Conservation (phyloP, 1,284 basidiomycete genomes). For the Meripilus lineatus region DNA sequence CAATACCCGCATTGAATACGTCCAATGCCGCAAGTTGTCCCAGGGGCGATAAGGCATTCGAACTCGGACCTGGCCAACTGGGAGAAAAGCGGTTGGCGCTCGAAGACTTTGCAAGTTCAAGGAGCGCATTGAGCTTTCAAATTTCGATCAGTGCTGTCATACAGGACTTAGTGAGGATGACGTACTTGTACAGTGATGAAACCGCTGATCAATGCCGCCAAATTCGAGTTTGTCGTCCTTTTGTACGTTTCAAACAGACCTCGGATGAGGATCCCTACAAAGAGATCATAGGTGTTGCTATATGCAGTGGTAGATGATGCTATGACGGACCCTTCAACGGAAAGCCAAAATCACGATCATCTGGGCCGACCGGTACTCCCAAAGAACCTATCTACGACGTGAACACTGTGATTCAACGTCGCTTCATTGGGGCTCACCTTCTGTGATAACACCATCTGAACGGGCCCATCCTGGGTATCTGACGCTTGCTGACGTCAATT, state of each 20-base stretch:
- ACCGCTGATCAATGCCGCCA: neutral
- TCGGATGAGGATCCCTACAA: neutral
- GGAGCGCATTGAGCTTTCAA: neutral
- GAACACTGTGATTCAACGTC: neutral
- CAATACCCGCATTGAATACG: neutral
- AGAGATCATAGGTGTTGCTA: neutral
- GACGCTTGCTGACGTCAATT: neutral
- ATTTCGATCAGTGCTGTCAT: neutral
- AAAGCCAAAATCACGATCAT: neutral
- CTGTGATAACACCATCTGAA: neutral
- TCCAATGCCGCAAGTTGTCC: too few species aligned
- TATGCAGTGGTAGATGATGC: neutral
- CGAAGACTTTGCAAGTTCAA: neutral
- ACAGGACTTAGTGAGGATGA: too few species aligned
- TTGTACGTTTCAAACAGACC: neutral
- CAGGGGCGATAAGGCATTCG: neutral
- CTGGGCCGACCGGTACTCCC: neutral
- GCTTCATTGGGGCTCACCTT: neutral
- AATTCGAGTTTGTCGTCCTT: neutral
- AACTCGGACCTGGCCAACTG: neutral
- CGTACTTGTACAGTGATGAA: conserved; percentile 1
- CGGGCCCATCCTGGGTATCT: neutral
- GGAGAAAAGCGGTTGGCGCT: neutral
- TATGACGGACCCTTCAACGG: neutral
- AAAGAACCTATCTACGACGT: neutral